Evolutionary conservation across 768 basidiomycete species (phyloP), one percentile per base, ranked within the genome.

Genomic region (Boletus eberwhitei): DNA sequence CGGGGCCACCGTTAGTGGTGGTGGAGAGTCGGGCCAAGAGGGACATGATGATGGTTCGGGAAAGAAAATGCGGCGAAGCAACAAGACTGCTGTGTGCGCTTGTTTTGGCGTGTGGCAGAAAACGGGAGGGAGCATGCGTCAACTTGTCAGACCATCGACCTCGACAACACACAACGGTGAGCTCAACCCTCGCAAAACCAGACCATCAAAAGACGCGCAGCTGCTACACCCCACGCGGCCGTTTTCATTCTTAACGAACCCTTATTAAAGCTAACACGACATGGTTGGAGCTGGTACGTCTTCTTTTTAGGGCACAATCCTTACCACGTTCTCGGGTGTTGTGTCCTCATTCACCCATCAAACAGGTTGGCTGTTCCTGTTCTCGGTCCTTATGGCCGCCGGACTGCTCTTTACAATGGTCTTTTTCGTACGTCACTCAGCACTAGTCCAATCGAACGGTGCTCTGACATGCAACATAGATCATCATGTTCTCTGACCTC

Each of bases 401-500:
- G 93, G 87, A 34, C 79, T 98, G 55, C 78, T 99, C 56, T 99
- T 99, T 78, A 97, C 94, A 63, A 94, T 94, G 89, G 97, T 99
- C 70, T 99, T 98, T 81, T 99, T 97, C 75, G 96, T 98, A 66
- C 74, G 93, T 87, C 42, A 37, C 37, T 4, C 22, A 9, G 45
- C 26, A 26, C 43, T 8, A 13, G n/a, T 39, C 41, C 37, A 4
- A 4, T 26, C 37, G 17, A 6, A 31, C 13, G 31, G n/a, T 16
- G n/a, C 29, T 32, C 44, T 49, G 34, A 62, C 49, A 14, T 9
- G 11, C 42, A 31, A 5, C 34, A 32, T 64, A 98, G 96, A 98
- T 99, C 67, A 98, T 99, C 79, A 98, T 98, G 96, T 98, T 98
- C 80, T 97, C 94, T 41, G 97, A 98, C 77, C 78, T 98, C 69